These are phyloP conservation scores for Venturia aucupariae DNA, from an alignment of 2,329 filamentous ascomycete species.

Conservation along the genomic window DNA sequence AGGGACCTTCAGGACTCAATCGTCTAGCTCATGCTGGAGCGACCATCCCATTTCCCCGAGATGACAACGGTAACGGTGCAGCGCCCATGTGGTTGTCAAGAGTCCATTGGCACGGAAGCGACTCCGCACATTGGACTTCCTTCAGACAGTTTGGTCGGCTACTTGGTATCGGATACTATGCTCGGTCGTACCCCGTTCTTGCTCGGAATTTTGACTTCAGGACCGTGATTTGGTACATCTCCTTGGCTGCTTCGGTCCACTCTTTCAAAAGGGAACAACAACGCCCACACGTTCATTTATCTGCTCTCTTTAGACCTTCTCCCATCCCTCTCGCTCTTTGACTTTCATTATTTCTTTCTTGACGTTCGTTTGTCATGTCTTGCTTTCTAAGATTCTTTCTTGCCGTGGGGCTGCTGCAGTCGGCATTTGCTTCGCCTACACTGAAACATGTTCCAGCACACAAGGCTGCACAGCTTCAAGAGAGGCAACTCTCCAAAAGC, in stretches of 20 bases:
- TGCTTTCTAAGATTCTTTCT: not conserved
- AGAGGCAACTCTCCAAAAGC: not conserved
- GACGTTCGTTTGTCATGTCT: not conserved
- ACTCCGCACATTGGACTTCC: not conserved
- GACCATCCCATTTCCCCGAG: not conserved
- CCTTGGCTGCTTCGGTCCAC: not conserved
- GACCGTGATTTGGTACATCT: not conserved
- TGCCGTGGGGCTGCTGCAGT: not conserved
- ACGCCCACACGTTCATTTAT: not conserved
- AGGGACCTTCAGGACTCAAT: not conserved
- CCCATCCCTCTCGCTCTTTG: not conserved
- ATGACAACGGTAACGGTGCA: not conserved
- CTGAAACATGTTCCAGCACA: not conserved
- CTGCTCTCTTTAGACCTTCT: not conserved
- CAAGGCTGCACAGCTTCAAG: not conserved
- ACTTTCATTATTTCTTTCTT: not conserved
- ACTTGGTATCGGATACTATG: not conserved
- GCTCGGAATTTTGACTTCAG: not conserved
- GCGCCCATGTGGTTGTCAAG: not conserved
- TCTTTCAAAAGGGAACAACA: not conserved
- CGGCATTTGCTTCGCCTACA: not conserved
- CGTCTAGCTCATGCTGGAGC: not conserved
- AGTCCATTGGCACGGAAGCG: not conserved
- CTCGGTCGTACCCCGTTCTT: not conserved
- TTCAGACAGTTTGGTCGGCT: not conserved